Percentiles rank a stretch among this genome's conserved stretches.
Evolutionary conservation across 2,329 filamentous ascomycete genomes (phyloP).

Genomic region (Aspergillus sp.): DNA sequence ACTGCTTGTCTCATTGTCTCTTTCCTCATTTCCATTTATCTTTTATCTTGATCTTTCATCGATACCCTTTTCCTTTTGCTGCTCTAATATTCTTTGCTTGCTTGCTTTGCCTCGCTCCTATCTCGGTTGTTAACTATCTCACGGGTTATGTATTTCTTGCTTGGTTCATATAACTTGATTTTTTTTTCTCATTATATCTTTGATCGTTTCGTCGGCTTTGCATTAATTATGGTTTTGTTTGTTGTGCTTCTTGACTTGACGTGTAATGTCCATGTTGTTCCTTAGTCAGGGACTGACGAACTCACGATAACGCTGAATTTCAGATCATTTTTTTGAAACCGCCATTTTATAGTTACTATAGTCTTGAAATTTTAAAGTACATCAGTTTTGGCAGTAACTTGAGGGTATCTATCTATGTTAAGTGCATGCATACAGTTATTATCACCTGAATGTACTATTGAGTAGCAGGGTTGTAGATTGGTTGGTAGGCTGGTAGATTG

Average conservation of each 20-base stretch:
- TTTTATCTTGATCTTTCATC: constrained; percentile 26
- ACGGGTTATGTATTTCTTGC: neutral
- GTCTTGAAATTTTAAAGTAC: no score
- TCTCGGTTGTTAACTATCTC: constrained; percentile 2
- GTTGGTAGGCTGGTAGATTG: no score
- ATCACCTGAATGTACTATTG: no score
- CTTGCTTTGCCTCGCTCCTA: constrained; percentile 5
- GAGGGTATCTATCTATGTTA: no score
- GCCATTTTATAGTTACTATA: neutral
- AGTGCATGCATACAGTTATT: no score
- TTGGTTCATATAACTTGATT: neutral
- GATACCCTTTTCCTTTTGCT: constrained; percentile 34
- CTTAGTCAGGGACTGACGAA: neutral
- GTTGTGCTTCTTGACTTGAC: neutral
- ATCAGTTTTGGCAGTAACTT: no score
- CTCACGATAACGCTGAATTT: neutral
- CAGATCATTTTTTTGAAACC: neutral
- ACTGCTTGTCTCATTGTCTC: neutral
- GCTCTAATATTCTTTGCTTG: constrained; percentile 16
- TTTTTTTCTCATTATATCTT: neutral
- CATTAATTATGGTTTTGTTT: neutral
- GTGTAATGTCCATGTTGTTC: neutral
- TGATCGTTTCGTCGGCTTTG: neutral
- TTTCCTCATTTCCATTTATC: constrained; percentile 7
- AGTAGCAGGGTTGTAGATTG: no score